Evolutionary conservation across 768 basidiomycete genomes (phyloP).

Genomic region (Boletales sp.): DNA sequence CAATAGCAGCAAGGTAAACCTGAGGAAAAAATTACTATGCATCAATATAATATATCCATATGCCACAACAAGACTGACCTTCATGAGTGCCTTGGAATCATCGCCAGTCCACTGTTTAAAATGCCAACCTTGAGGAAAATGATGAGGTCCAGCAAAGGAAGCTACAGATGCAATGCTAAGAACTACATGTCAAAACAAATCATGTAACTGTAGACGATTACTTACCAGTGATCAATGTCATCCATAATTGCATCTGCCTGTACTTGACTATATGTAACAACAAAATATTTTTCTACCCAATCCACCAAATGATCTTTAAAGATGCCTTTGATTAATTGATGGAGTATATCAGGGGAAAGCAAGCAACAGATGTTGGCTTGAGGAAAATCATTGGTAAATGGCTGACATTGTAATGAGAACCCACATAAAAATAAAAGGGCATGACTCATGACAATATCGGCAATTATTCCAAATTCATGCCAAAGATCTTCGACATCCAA

Average conservation of each 20-base stretch:
- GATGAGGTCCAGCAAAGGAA: neutral
- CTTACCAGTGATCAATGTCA: neutral
- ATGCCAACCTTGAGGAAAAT: neutral
- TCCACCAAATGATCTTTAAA: neutral
- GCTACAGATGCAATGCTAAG: neutral
- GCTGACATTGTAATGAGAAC: constrained; percentile 13
- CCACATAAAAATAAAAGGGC: neutral
- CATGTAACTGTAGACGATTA: too few species aligned
- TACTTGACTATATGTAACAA: neutral
- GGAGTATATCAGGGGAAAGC: constrained; percentile 20
- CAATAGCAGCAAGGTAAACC: neutral
- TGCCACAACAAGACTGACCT: neutral
- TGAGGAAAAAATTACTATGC: neutral
- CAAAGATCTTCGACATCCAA: constrained; percentile 10
- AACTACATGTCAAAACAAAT: too few species aligned
- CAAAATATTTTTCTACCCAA: neutral
- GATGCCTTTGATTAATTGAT: neutral
- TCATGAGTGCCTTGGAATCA: constrained; percentile 5
- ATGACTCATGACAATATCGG: constrained; percentile 4
- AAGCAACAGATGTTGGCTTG: constrained; percentile 31
- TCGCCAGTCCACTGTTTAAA: constrained; percentile 2
- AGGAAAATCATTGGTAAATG: constrained; percentile 31
- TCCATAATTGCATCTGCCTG: neutral
- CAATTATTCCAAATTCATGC: constrained; percentile 10
- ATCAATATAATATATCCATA: too few species aligned